These are phyloP conservation scores for Penicillium sp. DNA, from an alignment of 2,329 filamentous ascomycete genomes.

Conservation along the genomic window DNA sequence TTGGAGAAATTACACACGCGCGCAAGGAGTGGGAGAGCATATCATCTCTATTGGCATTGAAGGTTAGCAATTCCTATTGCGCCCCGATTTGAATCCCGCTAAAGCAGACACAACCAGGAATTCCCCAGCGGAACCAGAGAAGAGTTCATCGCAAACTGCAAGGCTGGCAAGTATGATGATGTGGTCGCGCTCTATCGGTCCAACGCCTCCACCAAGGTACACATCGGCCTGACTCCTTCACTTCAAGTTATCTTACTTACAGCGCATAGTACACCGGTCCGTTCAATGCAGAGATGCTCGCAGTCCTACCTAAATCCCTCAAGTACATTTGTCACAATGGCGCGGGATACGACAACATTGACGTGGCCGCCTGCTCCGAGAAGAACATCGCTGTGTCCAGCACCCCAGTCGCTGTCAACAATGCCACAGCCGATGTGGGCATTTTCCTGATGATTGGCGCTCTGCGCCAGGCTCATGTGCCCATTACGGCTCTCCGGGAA, in stretches of 20 bases:
- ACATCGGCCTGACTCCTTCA: background rate
- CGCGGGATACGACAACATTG: conserved; percentile 61
- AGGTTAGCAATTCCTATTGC: conserved; percentile 28
- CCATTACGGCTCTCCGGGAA: conserved; percentile 40
- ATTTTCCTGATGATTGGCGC: conserved; percentile 50
- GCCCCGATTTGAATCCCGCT: background rate
- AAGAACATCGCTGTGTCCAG: conserved; percentile 44
- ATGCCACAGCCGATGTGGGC: conserved; percentile 48
- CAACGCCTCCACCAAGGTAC: conserved; percentile 53
- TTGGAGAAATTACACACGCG: conserved; percentile 44
- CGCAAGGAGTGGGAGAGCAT: conserved; percentile 45
- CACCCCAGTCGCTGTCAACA: conserved; percentile 47
- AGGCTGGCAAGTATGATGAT: conserved; percentile 54
- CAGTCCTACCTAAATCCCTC: conserved; percentile 44
- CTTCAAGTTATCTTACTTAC: background rate
- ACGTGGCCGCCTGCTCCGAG: conserved; percentile 52
- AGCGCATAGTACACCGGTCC: conserved; percentile 41
- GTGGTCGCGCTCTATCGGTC: conserved; percentile 58
- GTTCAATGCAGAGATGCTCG: conserved; percentile 50
- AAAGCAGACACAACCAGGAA: background rate
- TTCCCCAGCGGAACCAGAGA: conserved; percentile 53
- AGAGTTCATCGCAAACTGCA: conserved; percentile 56
- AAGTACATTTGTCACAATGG: conserved; percentile 55
- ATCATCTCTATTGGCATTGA: conserved; percentile 41
- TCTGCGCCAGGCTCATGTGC: conserved; percentile 44